Base-by-base conservation (phyloP, 2,329 filamentous ascomycete genomes). In the Colletotrichum incanum region DNA sequence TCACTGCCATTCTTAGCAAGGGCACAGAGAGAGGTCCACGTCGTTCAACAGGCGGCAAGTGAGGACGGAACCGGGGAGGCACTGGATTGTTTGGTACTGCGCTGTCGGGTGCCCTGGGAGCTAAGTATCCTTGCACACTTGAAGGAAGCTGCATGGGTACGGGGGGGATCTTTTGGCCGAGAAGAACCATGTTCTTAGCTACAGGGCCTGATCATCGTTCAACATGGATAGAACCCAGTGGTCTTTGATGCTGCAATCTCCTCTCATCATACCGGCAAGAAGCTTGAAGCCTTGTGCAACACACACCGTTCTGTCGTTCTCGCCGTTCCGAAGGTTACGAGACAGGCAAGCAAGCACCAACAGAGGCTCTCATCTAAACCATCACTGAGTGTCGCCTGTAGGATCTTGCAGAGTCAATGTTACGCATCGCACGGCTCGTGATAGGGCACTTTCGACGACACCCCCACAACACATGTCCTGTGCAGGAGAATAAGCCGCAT, bases 1-100 rank as follows among this genome's bases (percentile, higher is more conserved):
- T 8, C 23, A 41, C 49, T 58, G 26, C 41, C 41, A 26, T 55
- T 71, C 67, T 67, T 54, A 26, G 31, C 7, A 31, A 52, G 26
- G 16, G 52, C 16, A 37, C 52, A 37, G 31, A 16, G 31, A 37
- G 31, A 16, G 52, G 37, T 5, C 7, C 31, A n/a, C 31, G 52
- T 23, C 11, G 20, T 37, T 12, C 5, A 23, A 16, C 52, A 23
- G 52, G 20, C 52, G 52, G 28, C 52, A 34, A 55, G 31, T 31
- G 18, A 12, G 14, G 34, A 20, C 52, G 20, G 52, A 20, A n/a
- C 9, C 52, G 28, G 52, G 28, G 26, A 31, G 50, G 16, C 26
- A 34, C 31, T 37, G 18, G 52, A 34, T 34, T 34, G 20, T 34
- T 14, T 50, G 47, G 47, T n/a, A 1, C 20, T 39, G 6, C 31